phyloP scores from a whole-genome alignment of 83 land plant species.

The Picea engelmannii region DNA sequence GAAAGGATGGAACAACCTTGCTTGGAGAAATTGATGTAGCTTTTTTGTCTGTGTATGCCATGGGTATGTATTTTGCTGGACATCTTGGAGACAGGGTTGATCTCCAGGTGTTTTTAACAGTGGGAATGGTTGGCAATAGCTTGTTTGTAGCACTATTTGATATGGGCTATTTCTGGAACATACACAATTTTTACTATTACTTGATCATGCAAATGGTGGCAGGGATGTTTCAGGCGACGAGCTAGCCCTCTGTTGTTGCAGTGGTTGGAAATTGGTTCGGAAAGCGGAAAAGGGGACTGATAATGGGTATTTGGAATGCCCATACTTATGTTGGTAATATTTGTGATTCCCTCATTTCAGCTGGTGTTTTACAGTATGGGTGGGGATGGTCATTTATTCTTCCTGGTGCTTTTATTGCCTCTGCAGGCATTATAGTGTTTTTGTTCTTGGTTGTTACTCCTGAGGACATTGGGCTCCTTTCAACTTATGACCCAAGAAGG shows the following conservation, averaged over 20 bases:
- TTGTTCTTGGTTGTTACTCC: constrained; percentile 68
- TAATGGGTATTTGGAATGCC: constrained; percentile 93
- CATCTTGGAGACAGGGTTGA: constrained; percentile 17
- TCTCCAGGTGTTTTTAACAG: constrained; percentile 53
- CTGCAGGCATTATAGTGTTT: constrained; percentile 49
- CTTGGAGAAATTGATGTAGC: constrained; percentile 86
- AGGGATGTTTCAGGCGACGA: constrained; percentile 77
- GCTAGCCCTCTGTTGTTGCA: constrained; percentile 90
- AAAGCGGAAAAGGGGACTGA: constrained; percentile 63
- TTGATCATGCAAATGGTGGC: constrained; percentile 54
- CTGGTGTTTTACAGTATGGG: constrained; percentile 64
- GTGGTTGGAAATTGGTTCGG: constrained; percentile 88
- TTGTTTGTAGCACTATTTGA: constrained; percentile 52
- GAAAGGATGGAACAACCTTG: constrained; percentile 53
- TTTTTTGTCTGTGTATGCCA: constrained; percentile 62
- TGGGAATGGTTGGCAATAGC: constrained; percentile 81
- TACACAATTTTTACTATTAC: constrained; percentile 64
- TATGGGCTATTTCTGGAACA: constrained; percentile 57
- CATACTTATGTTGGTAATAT: constrained; percentile 46
- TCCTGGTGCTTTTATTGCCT: constrained; percentile 58
- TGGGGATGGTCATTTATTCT: constrained; percentile 91
- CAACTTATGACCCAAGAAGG: not conserved
- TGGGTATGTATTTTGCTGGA: constrained; percentile 78
- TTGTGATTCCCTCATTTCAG: constrained; percentile 70
- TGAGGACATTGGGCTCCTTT: constrained; percentile 41